phyloP scores from a whole-genome alignment of 441 rosid genomes.

The Sinapis alba region DNA sequence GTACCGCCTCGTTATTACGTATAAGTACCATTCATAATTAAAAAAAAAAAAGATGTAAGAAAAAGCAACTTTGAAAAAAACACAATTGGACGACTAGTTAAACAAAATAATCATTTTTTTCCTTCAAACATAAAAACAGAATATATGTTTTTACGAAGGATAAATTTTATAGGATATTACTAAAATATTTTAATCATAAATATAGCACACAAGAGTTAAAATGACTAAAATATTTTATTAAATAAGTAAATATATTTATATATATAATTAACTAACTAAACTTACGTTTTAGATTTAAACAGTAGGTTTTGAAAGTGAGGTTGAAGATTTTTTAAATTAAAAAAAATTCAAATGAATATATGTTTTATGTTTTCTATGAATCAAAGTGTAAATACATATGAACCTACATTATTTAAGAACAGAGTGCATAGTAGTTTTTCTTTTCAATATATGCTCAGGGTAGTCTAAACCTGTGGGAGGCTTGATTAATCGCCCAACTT shows the following conservation, averaged over 20 bases:
- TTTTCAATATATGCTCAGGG: not conserved
- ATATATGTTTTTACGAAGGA: not conserved
- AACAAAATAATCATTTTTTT: not conserved
- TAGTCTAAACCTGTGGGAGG: conserved; percentile 23
- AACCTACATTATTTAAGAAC: not conserved
- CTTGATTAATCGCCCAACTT: conserved; percentile 12
- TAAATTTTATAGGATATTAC: no score
- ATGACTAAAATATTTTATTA: no score
- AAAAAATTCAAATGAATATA: not conserved
- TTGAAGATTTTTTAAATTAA: no score
- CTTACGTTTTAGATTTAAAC: no score
- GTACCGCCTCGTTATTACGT: not conserved
- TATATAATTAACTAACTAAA: no score
- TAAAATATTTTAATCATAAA: no score
- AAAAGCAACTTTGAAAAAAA: not conserved
- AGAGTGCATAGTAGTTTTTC: not conserved
- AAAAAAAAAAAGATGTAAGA: no score
- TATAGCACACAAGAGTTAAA: no score
- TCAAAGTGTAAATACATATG: not conserved
- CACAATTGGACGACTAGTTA: not conserved
- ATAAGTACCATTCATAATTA: not conserved
- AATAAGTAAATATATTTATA: no score
- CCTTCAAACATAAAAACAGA: not conserved
- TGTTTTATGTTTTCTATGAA: not conserved
- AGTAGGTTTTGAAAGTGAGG: no score